Conservation (phyloP, 1,284 basidiomycete genomes). For the Cryptococcus deneoformans region DNA sequence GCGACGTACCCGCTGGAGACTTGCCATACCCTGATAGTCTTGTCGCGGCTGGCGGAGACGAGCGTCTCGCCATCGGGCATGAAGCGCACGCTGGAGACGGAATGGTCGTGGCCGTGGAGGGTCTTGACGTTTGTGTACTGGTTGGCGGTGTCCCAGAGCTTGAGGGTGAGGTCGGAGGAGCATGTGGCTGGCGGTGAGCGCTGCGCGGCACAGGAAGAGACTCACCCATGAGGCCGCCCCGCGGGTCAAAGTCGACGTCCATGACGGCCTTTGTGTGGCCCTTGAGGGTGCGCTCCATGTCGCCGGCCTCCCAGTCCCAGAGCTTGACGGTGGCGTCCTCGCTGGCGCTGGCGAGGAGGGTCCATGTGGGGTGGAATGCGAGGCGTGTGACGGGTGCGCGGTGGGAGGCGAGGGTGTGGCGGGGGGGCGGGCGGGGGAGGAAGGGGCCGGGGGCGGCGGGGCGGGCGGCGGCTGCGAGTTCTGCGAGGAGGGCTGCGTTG, state of each 20-base stretch:
- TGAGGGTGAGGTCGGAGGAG: conserved; percentile 84
- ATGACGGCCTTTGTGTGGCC: conserved; percentile 86
- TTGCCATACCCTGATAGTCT: conserved; percentile 82
- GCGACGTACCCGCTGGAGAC: conserved; percentile 69
- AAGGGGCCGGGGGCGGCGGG: conserved; percentile 62
- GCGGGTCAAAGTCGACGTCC: conserved; percentile 84
- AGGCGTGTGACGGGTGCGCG: conserved; percentile 71
- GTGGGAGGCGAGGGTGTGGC: conserved; percentile 76
- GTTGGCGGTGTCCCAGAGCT: conserved; percentile 85
- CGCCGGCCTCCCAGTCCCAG: conserved; percentile 95
- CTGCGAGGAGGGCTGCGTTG: conserved; percentile 70
- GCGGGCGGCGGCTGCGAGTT: conserved; percentile 56
- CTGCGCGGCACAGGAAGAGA: conserved; percentile 7
- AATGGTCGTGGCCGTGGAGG: conserved; percentile 85
- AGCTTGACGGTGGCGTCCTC: conserved; percentile 87
- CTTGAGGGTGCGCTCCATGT: conserved; percentile 86
- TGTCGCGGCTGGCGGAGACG: conserved; percentile 81
- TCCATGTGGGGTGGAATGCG: conserved; percentile 84
- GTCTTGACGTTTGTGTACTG: conserved; percentile 87
- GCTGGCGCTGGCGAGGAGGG: conserved; percentile 74
- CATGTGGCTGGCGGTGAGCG: conserved; percentile 65
- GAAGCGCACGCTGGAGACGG: conserved; percentile 79
- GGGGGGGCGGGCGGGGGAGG: conserved; percentile 67
- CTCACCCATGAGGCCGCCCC: conserved; percentile 74
- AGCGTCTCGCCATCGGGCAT: conserved; percentile 78